Evolutionary conservation across 495 filamentous ascomycete species (phyloP), one percentile per base, ranked within the genome.

Genomic region (Cryomyces antarcticus): DNA sequence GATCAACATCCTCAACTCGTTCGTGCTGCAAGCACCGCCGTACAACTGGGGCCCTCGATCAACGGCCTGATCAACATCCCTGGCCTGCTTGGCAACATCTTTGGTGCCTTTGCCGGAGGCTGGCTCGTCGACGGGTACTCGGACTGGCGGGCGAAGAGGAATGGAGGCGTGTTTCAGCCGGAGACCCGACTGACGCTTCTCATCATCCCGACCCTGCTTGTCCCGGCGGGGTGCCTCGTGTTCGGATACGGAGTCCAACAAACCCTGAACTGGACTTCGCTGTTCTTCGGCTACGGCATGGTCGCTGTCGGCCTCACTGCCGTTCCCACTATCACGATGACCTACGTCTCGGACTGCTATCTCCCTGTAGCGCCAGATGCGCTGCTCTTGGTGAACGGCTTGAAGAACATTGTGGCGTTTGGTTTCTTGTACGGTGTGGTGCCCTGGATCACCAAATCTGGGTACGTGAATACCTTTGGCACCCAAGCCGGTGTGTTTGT

Each of bases 51-150:
- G 37, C 5, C 48, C 55, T 36, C 38, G 24, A 52, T 56, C 36
- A 57, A 52, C 36, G 57, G 57, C 12, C 46, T 60, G 37, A 51
- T 60, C 46, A 60, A 60, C 43, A 57, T 60, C 27, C 52, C 57
- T 5, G 57, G 55, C 5, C 35, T 60, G 4, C 33, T 60, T 17
- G 57, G 57, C 7, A 60, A 57, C 40, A n/a, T 56, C 2, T 44
- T 59, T 41, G 56, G 54, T 17, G 51, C 54, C 7, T 57, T 38
- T 29, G 36, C 45, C 5, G 57, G 56, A 28, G 52, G 54, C 13
- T 49, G 44, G 52, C 34, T 51, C 3, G 49, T 57, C 5, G 56
- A 59, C 40, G n/a, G 33, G 10, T 59, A 52, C 42, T 54, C 42
- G 27, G 48, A 50, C 29, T 57, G 50, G 49, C 44, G 54, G 9